A percentile compares a stretch with the other conserved stretches of the same genome.
Conservation (phyloP, 345 rosid species). For the Acer saccharum region DNA sequence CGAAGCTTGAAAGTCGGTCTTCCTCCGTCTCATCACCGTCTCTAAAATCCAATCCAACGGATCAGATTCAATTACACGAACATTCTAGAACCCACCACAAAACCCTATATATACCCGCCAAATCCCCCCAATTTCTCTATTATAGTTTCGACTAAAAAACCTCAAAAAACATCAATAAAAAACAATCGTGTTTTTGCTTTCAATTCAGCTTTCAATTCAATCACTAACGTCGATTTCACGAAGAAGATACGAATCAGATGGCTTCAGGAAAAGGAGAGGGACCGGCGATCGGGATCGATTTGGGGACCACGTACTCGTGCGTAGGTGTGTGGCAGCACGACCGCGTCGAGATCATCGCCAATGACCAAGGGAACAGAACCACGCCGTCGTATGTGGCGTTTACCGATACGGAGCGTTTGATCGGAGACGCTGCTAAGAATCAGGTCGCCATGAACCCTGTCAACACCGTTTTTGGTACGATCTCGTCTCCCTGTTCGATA, state of each 20-base stretch:
- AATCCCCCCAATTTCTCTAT: neutral
- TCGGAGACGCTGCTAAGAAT: slow-evolving; percentile 66
- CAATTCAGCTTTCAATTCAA: neutral
- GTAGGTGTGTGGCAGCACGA: slow-evolving; percentile 68
- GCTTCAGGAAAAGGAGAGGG: slow-evolving; percentile 60
- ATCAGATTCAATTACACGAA: slow-evolving; percentile 15
- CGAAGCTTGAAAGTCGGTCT: neutral
- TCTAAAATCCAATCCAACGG: slow-evolving; percentile 11
- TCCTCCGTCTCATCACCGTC: neutral
- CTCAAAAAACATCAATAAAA: neutral
- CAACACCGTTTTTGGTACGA: slow-evolving; percentile 60
- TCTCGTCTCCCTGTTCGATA: neutral
- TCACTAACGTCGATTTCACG: neutral
- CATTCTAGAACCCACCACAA: slow-evolving; percentile 21
- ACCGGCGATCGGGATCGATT: slow-evolving; percentile 58
- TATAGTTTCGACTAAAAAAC: too few relatives aligned
- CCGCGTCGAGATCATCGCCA: slow-evolving; percentile 62
- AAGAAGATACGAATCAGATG: slow-evolving; percentile 20
- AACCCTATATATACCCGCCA: neutral
- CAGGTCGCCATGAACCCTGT: slow-evolving; percentile 67
- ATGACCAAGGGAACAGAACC: slow-evolving; percentile 57
- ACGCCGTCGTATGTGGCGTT: slow-evolving; percentile 60
- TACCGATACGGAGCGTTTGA: slow-evolving; percentile 54
- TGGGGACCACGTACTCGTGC: slow-evolving; percentile 58
- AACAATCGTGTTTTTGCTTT: neutral